Evolutionary conservation across 768 basidiomycete species (phyloP).

Genomic region (Auricularia sp.): DNA sequence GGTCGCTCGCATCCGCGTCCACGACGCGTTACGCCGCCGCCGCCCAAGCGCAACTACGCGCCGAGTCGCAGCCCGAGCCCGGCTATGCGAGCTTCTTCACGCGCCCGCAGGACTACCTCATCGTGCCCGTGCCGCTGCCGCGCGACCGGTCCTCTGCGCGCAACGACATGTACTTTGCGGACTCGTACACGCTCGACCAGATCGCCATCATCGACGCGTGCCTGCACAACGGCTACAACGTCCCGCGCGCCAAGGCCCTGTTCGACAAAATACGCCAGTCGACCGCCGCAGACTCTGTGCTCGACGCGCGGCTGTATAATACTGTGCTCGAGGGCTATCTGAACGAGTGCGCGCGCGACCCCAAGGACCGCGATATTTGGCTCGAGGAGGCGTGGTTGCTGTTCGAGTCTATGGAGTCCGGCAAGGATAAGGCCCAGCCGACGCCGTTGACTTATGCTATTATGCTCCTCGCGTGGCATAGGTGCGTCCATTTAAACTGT

Average conservation of each 20-base stretch:
- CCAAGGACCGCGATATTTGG: constrained; percentile 42
- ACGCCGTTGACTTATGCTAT: constrained; percentile 55
- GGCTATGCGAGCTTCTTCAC: neutral
- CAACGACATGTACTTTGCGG: constrained; percentile 48
- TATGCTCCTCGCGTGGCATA: constrained; percentile 50
- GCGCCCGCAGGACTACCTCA: constrained; percentile 3
- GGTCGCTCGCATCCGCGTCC: neutral
- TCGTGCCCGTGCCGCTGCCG: constrained; percentile 62
- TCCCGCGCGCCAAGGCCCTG: constrained; percentile 63
- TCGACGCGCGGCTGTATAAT: constrained; percentile 47
- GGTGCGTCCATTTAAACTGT: constrained; percentile 28
- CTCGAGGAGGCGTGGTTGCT: constrained; percentile 51
- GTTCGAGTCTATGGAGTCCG: constrained; percentile 46
- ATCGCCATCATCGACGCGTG: constrained; percentile 79
- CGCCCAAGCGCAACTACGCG: neutral
- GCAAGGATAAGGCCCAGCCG: constrained; percentile 38
- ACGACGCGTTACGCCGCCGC: neutral
- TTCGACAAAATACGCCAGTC: constrained; percentile 51
- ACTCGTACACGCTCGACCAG: constrained; percentile 57
- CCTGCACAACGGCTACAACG: constrained; percentile 63
- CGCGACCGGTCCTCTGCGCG: constrained; percentile 28
- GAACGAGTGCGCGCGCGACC: constrained; percentile 42
- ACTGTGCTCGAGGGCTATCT: constrained; percentile 57
- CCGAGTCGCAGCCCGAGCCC: neutral
- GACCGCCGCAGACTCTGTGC: constrained; percentile 32